Evolutionary conservation across 768 basidiomycete species (phyloP).

Genomic region (Coprinopsis sp.): DNA sequence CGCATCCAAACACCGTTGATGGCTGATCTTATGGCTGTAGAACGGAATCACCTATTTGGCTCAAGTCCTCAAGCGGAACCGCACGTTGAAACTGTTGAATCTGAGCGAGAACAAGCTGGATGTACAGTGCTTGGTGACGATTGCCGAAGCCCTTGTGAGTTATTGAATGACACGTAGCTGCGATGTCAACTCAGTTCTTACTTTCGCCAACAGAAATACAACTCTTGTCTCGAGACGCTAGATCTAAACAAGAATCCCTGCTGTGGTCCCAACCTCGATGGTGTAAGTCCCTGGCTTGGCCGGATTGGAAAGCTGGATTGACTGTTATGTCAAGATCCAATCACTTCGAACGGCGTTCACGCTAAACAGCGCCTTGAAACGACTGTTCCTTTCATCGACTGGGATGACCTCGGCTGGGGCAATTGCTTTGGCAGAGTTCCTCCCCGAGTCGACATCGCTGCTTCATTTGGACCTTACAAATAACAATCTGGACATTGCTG

Average conservation of each 20-base stretch:
- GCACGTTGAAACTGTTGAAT: slow-evolving; percentile 91
- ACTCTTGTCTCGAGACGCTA: slow-evolving; percentile 87
- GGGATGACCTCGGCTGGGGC: slow-evolving; percentile 77
- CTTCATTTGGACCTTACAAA: slow-evolving; percentile 88
- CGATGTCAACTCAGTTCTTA: background rate
- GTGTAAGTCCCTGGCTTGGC: slow-evolving; percentile 51
- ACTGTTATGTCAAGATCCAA: slow-evolving; percentile 54
- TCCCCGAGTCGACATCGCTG: slow-evolving; percentile 83
- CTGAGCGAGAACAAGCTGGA: slow-evolving; percentile 94
- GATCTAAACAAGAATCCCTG: slow-evolving; percentile 94
- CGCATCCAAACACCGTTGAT: background rate
- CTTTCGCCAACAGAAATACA: slow-evolving; percentile 84
- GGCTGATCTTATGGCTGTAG: slow-evolving; percentile 26
- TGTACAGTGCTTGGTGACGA: slow-evolving; percentile 64
- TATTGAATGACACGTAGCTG: background rate
- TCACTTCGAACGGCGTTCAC: slow-evolving; percentile 91
- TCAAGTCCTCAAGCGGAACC: slow-evolving; percentile 93
- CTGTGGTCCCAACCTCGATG: slow-evolving; percentile 83
- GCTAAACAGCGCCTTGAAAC: slow-evolving; percentile 84
- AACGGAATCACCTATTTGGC: slow-evolving; percentile 85
- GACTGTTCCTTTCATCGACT: slow-evolving; percentile 87
- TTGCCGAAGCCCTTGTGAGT: slow-evolving; percentile 88
- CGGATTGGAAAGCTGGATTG: background rate
- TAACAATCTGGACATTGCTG: slow-evolving; percentile 82
- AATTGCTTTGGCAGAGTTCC: slow-evolving; percentile 93